Evolutionary conservation across 208 protist genomes (phyloP).

Genomic region (Trypanosoma scelopori): DNA sequence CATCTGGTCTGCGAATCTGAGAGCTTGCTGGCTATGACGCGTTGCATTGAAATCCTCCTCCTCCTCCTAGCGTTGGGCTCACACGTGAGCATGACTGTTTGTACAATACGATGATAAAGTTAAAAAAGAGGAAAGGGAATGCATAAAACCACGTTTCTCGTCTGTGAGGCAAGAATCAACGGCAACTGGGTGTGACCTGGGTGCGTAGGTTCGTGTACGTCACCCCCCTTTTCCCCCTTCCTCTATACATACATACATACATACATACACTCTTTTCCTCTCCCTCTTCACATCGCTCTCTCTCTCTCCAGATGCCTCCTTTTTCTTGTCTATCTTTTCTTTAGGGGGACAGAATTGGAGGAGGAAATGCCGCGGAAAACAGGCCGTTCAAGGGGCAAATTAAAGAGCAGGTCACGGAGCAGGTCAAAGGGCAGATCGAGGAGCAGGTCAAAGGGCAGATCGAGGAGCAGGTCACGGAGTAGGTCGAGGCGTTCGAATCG

Average conservation of each 20-base stretch:
- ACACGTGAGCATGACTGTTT: conserved; percentile 7
- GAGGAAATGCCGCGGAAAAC: not conserved
- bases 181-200: too few species aligned
- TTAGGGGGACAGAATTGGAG: conserved; percentile 3
- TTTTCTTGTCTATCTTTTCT: conserved; percentile 20
- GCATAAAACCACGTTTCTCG: not conserved
- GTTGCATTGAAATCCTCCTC: conserved; percentile 14
- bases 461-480: not conserved
- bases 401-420: too few species aligned
- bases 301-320: conserved; percentile 7
- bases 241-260: too few species aligned
- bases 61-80: not conserved
- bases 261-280: too few species aligned
- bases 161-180: not conserved
- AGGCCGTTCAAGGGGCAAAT: not conserved
- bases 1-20: conserved; percentile 17
- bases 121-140: conserved; percentile 2
- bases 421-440: conserved; percentile 4
- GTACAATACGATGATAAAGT: conserved; percentile 12
- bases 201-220: not conserved
- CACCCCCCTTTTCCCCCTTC: not conserved
- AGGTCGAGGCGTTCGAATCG: not conserved
- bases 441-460: conserved; percentile 8
- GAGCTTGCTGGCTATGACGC: conserved; percentile 3
- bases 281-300: too few species aligned